Percentiles rank a stretch among this genome's conserved stretches.
phyloP scores from a whole-genome alignment of 805 yeast genomes.

The Teunomyces kruisii region DNA sequence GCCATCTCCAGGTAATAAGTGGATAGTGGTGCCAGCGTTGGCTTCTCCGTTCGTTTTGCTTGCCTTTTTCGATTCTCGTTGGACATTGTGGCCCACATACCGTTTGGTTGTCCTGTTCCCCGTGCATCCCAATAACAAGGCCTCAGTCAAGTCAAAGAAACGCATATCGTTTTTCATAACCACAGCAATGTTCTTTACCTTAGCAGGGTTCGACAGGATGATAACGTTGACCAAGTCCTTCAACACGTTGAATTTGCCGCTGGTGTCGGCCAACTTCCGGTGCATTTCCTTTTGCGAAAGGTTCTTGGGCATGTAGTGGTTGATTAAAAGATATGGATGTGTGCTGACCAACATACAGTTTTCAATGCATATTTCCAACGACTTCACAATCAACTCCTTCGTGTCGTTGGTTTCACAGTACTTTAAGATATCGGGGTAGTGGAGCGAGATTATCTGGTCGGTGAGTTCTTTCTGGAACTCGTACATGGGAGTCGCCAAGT shows the following conservation, averaged over 20 bases:
- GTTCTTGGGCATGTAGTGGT: slow-evolving; percentile 82
- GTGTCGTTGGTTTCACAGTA: slow-evolving; percentile 67
- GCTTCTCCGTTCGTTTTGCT: slow-evolving; percentile 6
- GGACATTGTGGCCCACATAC: slow-evolving; percentile 62
- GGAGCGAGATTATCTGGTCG: slow-evolving; percentile 88
- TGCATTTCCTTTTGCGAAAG: slow-evolving; percentile 71
- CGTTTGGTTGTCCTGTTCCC: slow-evolving; percentile 50
- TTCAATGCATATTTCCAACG: slow-evolving; percentile 69
- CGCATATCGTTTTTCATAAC: slow-evolving; percentile 65
- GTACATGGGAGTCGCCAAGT: slow-evolving; percentile 78
- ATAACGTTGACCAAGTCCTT: slow-evolving; percentile 61
- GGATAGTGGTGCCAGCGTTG: slow-evolving; percentile 10
- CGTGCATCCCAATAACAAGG: slow-evolving; percentile 59
- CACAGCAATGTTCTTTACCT: slow-evolving; percentile 57
- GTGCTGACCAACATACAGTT: slow-evolving; percentile 80
- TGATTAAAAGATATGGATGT: slow-evolving; percentile 84
- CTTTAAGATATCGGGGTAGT: slow-evolving; percentile 85
- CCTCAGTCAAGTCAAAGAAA: slow-evolving; percentile 71
- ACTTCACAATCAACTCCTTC: slow-evolving; percentile 61
- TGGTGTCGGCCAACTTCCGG: slow-evolving; percentile 65
- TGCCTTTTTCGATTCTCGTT: slow-evolving; percentile 39
- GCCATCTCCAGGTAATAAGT: slow-evolving; percentile 14
- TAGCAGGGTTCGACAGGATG: slow-evolving; percentile 22
- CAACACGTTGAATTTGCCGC: slow-evolving; percentile 80
- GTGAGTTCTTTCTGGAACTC: slow-evolving; percentile 86